phyloP scores from a whole-genome alignment of 2,329 filamentous ascomycete species.

The Fusarium odoratissimum region DNA sequence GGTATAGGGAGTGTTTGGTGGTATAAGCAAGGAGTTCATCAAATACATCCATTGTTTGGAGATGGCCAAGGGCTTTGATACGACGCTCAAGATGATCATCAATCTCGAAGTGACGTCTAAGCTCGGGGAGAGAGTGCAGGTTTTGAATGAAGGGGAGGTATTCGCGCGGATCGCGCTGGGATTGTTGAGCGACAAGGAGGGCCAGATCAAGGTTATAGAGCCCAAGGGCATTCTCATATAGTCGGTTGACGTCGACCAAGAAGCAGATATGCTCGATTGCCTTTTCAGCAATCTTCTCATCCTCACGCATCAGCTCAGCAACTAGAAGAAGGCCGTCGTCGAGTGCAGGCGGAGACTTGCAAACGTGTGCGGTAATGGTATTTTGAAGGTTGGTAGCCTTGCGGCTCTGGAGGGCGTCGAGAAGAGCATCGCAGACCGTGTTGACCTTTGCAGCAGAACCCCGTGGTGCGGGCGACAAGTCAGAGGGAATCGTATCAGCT shows the following conservation, averaged over 20 bases:
- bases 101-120: conserved; percentile 83
- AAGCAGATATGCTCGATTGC: conserved; percentile 98
- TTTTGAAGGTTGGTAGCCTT: conserved; percentile 82
- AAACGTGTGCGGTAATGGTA: conserved; percentile 93
- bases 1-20: conserved; percentile 82
- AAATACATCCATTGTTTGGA: conserved; percentile 79
- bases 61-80: conserved; percentile 79
- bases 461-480: conserved; percentile 26
- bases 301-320: conserved; percentile 75
- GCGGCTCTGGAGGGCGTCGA: conserved; percentile 72
- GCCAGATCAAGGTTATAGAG: conserved; percentile 93
- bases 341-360: conserved; percentile 90
- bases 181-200: conserved; percentile 91
- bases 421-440: conserved; percentile 85
- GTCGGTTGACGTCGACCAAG: conserved; percentile 88
- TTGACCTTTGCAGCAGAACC: conserved; percentile 76
- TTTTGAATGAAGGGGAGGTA: conserved; percentile 95
- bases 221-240: conserved; percentile 91
- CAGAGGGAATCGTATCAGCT: conserved; percentile 7
- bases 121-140: conserved; percentile 77
- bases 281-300: conserved; percentile 80
- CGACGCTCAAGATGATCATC: conserved; percentile 86
- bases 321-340: conserved; percentile 86
- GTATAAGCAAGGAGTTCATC: conserved; percentile 83
- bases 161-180: conserved; percentile 93